Percentiles rank a stretch among this genome's conserved stretches.
Evolutionary conservation across 2,329 filamentous ascomycete genomes (phyloP).

Genomic region (Epichloe gansuensis): DNA sequence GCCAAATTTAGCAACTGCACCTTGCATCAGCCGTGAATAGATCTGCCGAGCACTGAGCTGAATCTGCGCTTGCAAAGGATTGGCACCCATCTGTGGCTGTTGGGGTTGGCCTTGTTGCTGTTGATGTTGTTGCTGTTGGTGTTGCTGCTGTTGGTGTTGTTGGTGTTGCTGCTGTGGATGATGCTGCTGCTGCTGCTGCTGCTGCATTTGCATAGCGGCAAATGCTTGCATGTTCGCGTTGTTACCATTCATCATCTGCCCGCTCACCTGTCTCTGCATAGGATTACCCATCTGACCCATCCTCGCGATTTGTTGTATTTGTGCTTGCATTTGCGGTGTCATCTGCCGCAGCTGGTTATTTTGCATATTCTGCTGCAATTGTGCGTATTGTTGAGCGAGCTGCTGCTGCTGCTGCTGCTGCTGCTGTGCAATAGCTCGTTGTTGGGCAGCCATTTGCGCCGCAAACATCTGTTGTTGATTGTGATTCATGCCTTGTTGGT

Average conservation of each 20-base stretch:
- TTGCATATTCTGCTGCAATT: slow-evolving; percentile 30
- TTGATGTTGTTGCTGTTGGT: slow-evolving; percentile 7
- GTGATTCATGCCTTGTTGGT: slow-evolving; percentile 30
- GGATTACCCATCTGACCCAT: slow-evolving; percentile 25
- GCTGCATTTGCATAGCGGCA: slow-evolving; percentile 23
- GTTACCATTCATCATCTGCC: slow-evolving; percentile 29
- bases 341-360: slow-evolving; percentile 21
- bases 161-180: slow-evolving; percentile 10
- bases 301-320: slow-evolving; percentile 25
- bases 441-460: slow-evolving; percentile 36
- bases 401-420: slow-evolving; percentile 31
- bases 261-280: slow-evolving; percentile 24
- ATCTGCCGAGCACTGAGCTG: slow-evolving; percentile 23
- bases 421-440: slow-evolving; percentile 31
- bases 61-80: slow-evolving; percentile 19
- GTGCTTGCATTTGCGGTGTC: slow-evolving; percentile 26
- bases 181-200: slow-evolving; percentile 22
- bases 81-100: slow-evolving; percentile 19
- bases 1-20: slow-evolving; percentile 24
- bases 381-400: slow-evolving; percentile 30
- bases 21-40: slow-evolving; percentile 26
- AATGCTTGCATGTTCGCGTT: slow-evolving; percentile 27
- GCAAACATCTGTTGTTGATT: slow-evolving; percentile 27
- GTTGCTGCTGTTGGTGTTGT: slow-evolving; percentile 15
- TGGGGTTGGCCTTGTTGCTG: slow-evolving; percentile 16